Evolutionary conservation across 1,284 basidiomycete genomes (phyloP).

Genomic region (Mycosarcoma maydis): DNA sequence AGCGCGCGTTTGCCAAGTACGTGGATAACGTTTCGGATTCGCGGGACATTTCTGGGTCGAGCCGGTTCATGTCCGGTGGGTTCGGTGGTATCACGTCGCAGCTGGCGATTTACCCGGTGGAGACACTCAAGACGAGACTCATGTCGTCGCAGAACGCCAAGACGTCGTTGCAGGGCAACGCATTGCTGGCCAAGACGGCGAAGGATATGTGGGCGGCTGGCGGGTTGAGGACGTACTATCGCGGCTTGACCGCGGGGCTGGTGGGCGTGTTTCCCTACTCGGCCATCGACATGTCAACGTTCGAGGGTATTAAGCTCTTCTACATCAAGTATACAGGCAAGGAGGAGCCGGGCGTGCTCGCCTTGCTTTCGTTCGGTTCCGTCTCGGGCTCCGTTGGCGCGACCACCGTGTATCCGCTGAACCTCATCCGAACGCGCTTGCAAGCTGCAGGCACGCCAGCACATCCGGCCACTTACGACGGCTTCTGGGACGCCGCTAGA

Average conservation of each 20-base stretch:
- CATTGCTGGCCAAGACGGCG: slow-evolving; percentile 73
- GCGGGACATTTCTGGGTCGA: slow-evolving; percentile 87
- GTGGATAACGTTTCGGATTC: slow-evolving; percentile 89
- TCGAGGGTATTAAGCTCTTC: slow-evolving; percentile 69
- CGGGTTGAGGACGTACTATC: slow-evolving; percentile 84
- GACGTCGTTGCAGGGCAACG: slow-evolving; percentile 72
- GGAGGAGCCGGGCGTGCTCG: slow-evolving; percentile 68
- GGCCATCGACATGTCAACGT: slow-evolving; percentile 68
- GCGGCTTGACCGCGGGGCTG: slow-evolving; percentile 78
- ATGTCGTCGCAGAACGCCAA: slow-evolving; percentile 78
- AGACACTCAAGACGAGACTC: slow-evolving; percentile 66
- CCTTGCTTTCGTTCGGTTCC: slow-evolving; percentile 68
- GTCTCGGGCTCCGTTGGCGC: slow-evolving; percentile 68
- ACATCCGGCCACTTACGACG: slow-evolving; percentile 73
- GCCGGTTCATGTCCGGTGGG: slow-evolving; percentile 93
- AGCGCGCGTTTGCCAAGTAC: slow-evolving; percentile 91
- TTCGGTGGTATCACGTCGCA: slow-evolving; percentile 94
- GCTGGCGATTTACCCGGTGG: slow-evolving; percentile 71
- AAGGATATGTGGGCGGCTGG: slow-evolving; percentile 80
- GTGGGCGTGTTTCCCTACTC: slow-evolving; percentile 69
- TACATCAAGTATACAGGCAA: slow-evolving; percentile 68
- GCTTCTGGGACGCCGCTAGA: slow-evolving; percentile 83
- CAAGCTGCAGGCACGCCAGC: slow-evolving; percentile 83
- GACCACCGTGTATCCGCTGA: slow-evolving; percentile 67
- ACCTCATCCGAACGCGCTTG: slow-evolving; percentile 87